Evolutionary conservation across 495 filamentous ascomycete species (phyloP), one percentile per base, ranked within the genome.

Genomic region (Massariosphaeria phaeospora): DNA sequence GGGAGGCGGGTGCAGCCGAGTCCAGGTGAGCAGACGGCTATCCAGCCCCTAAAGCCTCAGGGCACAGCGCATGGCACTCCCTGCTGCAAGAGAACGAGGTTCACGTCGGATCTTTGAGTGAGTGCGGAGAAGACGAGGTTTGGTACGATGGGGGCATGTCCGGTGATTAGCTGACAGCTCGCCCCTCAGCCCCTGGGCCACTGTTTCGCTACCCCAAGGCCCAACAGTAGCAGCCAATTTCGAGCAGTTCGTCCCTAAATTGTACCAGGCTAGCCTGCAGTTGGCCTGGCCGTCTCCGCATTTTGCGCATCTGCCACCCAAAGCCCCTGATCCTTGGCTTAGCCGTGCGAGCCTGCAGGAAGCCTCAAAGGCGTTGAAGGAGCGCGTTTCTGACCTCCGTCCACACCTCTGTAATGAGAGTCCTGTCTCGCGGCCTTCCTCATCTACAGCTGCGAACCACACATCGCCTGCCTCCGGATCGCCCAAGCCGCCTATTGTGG

Each of bases 281-380:
- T 61, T 51, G 56, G 55, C 61, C 61, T 63, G 61, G 61, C 51
- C 48, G 47, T 64, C 61, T 64, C 61, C 61, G 61, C 61, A 64
- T 64, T 64, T 56, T 63, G 48, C 57, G 51, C 51, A 48, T 60
- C 55, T 61, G 61, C 57, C 61, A 57, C 60, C 46, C 46, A 35
- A 47, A 52, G 57, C 57, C 61, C 61, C 61, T 64, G 61, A 64
- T 57, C 57, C 57, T 57, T 63, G 61, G 61, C 56, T 41, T 29
- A 41, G 48, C 61, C 56, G 61, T 61, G 55, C 45, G 50, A 57
- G 38, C 39, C 31, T 63, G 60, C 60, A 59, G 48, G 50, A 59
- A 57, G 48, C 57, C 61, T 64, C 61, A 64, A 64, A 61, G 56
- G 57, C 57, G 56, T 60, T 59, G 61, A 48, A 47, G 33, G 46